A percentile compares a stretch with the other conserved stretches of the same genome.
Conservation (phyloP, 2,329 filamentous ascomycete species). For the Xylariomycetidae sp. region DNA sequence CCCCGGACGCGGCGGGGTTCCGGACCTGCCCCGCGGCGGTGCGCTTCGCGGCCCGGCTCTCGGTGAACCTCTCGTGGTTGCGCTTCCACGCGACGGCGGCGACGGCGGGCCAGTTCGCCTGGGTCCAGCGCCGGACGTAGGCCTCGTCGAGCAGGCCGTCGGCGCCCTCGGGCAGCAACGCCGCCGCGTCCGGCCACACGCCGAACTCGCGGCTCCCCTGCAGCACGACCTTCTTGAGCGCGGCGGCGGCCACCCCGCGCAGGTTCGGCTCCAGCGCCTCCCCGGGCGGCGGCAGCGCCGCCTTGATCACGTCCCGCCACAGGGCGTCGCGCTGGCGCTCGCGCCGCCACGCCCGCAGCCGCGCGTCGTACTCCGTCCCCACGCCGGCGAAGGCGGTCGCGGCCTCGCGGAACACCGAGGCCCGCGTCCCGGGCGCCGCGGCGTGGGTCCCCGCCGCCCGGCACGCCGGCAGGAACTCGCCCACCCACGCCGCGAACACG, state of each 20-base stretch:
- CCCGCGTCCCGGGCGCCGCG: constrained; percentile 30
- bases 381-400: constrained; percentile 43
- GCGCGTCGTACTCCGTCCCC: constrained; percentile 36
- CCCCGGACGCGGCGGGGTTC: too few relatives aligned
- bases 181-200: constrained; percentile 4
- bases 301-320: constrained; percentile 40
- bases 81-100: neutral
- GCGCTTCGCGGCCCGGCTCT: neutral
- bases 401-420: constrained; percentile 49
- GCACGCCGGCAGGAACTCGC: constrained; percentile 55
- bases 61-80: neutral
- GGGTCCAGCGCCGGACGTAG: constrained; percentile 36
- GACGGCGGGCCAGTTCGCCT: constrained; percentile 22
- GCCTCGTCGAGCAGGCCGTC: constrained; percentile 40
- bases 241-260: constrained; percentile 31
- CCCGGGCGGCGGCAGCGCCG: constrained; percentile 23
- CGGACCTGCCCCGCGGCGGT: too few relatives aligned
- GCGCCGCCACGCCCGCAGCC: constrained; percentile 34
- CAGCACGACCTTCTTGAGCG: constrained; percentile 45
- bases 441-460: constrained; percentile 32
- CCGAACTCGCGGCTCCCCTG: constrained; percentile 35
- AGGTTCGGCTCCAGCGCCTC: constrained; percentile 13
- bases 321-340: constrained; percentile 37
- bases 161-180: constrained; percentile 28
- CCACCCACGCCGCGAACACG: constrained; percentile 54